These are phyloP conservation scores for Pichia sp. DNA, from an alignment of 1,139 yeast species.

Conservation along the genomic window DNA sequence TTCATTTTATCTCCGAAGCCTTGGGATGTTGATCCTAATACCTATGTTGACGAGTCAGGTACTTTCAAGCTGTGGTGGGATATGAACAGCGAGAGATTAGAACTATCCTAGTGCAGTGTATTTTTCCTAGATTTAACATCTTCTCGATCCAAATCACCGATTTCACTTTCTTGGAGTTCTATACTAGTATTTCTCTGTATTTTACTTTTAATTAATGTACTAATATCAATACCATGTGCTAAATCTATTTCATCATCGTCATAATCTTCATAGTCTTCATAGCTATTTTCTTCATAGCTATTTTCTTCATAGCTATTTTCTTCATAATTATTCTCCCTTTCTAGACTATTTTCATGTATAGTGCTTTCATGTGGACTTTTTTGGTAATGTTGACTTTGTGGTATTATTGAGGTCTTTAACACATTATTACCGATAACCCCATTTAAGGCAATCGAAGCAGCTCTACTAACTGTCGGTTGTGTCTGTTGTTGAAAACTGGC, in stretches of 20 bases:
- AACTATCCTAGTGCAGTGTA: constrained; percentile 11
- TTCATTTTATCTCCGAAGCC: constrained; percentile 52
- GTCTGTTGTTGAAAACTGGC: neutral
- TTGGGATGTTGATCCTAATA: constrained; percentile 38
- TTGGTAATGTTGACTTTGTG: constrained; percentile 13
- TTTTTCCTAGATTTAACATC: constrained; percentile 20
- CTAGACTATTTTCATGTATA: neutral
- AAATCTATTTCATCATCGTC: constrained; percentile 4
- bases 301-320: neutral
- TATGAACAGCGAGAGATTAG: constrained; percentile 33
- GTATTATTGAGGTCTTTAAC: constrained; percentile 2
- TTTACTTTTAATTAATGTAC: neutral
- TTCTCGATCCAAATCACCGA: constrained; percentile 3
- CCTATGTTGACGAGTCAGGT: constrained; percentile 24
- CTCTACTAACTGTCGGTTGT: constrained; percentile 8
- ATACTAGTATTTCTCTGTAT: constrained; percentile 1
- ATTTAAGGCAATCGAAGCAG: constrained; percentile 10
- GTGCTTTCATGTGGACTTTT: neutral
- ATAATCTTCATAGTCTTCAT: neutral
- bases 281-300: neutral
- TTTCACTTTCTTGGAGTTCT: neutral
- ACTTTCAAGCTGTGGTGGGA: constrained; percentile 38
- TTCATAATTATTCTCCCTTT: neutral
- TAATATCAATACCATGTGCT: neutral
- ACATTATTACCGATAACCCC: neutral